phyloP scores from a whole-genome alignment of 2,329 filamentous ascomycete genomes.

The Fusarium kyushuense region DNA sequence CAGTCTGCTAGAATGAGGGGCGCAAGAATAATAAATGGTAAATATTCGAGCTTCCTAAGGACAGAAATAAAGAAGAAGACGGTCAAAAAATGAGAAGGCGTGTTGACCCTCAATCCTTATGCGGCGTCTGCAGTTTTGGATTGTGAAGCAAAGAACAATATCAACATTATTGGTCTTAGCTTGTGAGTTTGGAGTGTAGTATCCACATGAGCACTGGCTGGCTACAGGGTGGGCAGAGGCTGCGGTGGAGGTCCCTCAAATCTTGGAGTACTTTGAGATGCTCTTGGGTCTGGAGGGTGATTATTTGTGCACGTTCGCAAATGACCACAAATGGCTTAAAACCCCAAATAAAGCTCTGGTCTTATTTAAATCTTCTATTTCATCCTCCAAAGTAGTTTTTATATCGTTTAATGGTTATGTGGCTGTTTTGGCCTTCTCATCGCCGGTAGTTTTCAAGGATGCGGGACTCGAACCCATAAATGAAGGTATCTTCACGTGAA shows the following conservation, averaged over 20 bases:
- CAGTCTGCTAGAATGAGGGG: conserved; percentile 2
- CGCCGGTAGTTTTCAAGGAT: background rate
- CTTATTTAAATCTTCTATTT: rapidly evolving
- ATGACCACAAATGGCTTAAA: background rate
- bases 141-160: conserved; percentile 50
- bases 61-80: conserved; percentile 5
- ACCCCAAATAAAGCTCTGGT: rapidly evolving
- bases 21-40: background rate
- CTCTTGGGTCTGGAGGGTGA: too few relatives aligned
- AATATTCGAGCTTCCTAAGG: background rate
- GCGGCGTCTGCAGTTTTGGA: conserved; percentile 39
- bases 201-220: conserved; percentile 24
- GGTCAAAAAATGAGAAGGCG: conserved; percentile 7
- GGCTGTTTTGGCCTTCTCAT: background rate
- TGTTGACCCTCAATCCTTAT: conserved; percentile 39
- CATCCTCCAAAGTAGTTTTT: rapidly evolving
- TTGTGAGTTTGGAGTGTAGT: conserved; percentile 23
- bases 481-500: background rate
- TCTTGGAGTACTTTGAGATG: conserved; percentile 1
- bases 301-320: background rate
- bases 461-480: background rate
- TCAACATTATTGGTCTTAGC: conserved; percentile 39
- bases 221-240: conserved; percentile 14
- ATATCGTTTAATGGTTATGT: rapidly evolving
- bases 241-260: background rate